A percentile compares a stretch with the other conserved stretches of the same genome.
phyloP scores from a whole-genome alignment of 768 basidiomycete genomes.

The Kwoniella bestiolae region DNA sequence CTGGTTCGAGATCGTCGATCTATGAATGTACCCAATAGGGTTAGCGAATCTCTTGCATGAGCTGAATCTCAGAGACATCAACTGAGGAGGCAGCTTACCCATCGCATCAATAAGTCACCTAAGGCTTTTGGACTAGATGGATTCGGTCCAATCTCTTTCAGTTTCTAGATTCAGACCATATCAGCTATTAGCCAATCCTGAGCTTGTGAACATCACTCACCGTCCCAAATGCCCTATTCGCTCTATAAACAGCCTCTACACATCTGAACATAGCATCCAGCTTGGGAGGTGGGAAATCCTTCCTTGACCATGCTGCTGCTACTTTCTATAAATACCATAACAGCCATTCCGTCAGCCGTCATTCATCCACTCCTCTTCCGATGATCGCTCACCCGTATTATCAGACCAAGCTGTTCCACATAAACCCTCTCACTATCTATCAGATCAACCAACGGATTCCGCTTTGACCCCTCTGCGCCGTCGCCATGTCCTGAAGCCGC shows the following conservation, averaged over 20 bases:
- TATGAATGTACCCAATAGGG: conserved; percentile 50
- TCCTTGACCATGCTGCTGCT: conserved; percentile 95
- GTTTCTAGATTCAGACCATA: conserved; percentile 65
- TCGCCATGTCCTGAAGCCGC: conserved; percentile 11
- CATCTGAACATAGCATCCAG: conserved; percentile 93
- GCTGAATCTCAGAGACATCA: no score
- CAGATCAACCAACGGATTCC: conserved; percentile 85
- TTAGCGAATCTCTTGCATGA: not conserved
- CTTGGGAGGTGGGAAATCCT: conserved; percentile 88
- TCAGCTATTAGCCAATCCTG: not conserved
- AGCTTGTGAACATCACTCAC: conserved; percentile 60
- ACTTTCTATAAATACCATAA: conserved; percentile 68
- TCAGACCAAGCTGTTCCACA: conserved; percentile 83
- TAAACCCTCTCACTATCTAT: conserved; percentile 91
- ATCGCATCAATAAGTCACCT: conserved; percentile 94
- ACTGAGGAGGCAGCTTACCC: conserved; percentile 66
- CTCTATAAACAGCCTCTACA: conserved; percentile 89
- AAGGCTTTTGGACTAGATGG: conserved; percentile 91
- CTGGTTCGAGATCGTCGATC: conserved; percentile 88
- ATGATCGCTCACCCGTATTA: conserved; percentile 76
- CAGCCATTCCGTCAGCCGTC: not conserved
- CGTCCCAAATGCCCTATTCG: conserved; percentile 76
- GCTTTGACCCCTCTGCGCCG: conserved; percentile 28
- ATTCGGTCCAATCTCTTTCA: conserved; percentile 90
- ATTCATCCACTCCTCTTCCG: not conserved